Base-by-base conservation (phyloP, 768 basidiomycete species). In the Trametes meyenii region DNA sequence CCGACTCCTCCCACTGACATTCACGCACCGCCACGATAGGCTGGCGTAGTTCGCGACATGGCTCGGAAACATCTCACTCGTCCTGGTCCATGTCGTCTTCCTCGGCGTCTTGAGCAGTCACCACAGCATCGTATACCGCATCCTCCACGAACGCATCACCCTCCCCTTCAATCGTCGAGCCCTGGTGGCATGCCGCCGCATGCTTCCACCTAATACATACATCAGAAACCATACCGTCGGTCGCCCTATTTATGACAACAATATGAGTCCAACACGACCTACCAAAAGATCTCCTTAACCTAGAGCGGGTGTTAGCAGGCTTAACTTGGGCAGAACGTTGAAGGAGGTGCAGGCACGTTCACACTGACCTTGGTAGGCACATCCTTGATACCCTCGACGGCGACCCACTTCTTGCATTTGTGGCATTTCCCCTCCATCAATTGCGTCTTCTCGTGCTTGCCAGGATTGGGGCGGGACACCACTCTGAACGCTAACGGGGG, bases 261-360 rank as follows among this genome's bases (percentile, higher is more conserved):
- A n/a, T n/a, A n/a, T n/a, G n/a, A n/a, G n/a, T n/a, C n/a, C n/a
- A n/a, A 14, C 10, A 29, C 13, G 10, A 56, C 66, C 12, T 55
- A 91, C 90, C 91, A 92, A 68, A 85, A 85, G 6, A 92, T 78
- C 66, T 92, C 90, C 65, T 83, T 85, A 35, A 90, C 86, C 88
- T 89, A 54, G 3, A 12, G 29, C 29, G 39, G 7, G 24, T 21
- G 13, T 19, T 7, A 5, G 33, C 50, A 43, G 24, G 36, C 5
- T 50, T 11, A 16, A 42, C 52, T 23, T 58, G 23, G 19, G 26
- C 8, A 35, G 16, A n/a, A 50, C 33, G 14, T 6, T 6, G 21
- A 14, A 13, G 39, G 21, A 60, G n/a, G n/a, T n/a, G n/a, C n/a
- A 1, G 10, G n/a, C 19, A 43, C 1, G 35, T 21, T 11, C 10